A percentile compares a stretch with the other conserved stretches of the same genome.
Conservation (phyloP, 805 yeast genomes). For the Saccharomycopsis sp. region DNA sequence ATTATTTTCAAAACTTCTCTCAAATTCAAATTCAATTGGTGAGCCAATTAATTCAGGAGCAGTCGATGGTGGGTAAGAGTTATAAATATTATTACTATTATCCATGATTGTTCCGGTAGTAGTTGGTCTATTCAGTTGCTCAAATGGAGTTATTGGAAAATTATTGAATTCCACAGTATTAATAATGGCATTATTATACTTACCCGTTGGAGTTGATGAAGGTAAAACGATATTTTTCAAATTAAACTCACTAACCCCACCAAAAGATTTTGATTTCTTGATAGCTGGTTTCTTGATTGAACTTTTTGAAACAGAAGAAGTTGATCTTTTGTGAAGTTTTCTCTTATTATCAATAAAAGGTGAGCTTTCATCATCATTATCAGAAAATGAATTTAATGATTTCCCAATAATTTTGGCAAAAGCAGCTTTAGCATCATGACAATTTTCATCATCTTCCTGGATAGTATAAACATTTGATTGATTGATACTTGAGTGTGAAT, state of each 20-base stretch:
- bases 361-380: not conserved
- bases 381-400: too few relatives aligned
- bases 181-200: too few relatives aligned
- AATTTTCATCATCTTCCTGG: slow-evolving; percentile 5
- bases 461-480: not conserved
- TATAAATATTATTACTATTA: too few relatives aligned
- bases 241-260: not conserved
- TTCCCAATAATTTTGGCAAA: slow-evolving; percentile 5
- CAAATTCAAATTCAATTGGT: slow-evolving; percentile 1
- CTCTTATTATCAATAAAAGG: not conserved
- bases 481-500: too few relatives aligned
- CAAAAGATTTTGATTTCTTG: not conserved
- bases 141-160: not conserved
- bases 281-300: not conserved
- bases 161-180: too few relatives aligned
- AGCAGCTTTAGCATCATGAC: slow-evolving; percentile 15
- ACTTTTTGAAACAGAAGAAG: not conserved
- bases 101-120: not conserved
- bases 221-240: not conserved
- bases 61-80: not conserved
- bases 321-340: not conserved
- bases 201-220: slow-evolving; percentile 1
- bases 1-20: not conserved
- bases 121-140: not conserved
- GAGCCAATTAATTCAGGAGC: slow-evolving; percentile 1